These are phyloP conservation scores for Sicyos baderoa DNA, from an alignment of 306 rosid genomes.

Conservation along the genomic window DNA sequence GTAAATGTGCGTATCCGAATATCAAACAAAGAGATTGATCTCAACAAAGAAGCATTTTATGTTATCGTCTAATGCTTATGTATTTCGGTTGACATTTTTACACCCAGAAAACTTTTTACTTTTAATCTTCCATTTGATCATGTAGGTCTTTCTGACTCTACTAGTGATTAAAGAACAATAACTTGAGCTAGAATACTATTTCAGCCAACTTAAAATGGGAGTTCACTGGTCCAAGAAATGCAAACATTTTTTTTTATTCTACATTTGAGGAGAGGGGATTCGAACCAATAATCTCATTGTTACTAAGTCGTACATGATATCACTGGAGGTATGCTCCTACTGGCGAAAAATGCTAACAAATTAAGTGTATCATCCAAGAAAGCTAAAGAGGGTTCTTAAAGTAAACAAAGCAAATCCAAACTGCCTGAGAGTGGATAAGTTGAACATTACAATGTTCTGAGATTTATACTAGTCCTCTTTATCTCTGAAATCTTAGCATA, in stretches of 20 bases:
- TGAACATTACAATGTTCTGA: neutral
- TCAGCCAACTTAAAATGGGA: neutral
- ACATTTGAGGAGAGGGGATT: too few relatives aligned
- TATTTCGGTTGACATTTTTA: neutral
- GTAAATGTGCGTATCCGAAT: neutral
- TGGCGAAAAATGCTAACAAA: neutral
- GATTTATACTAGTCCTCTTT: neutral
- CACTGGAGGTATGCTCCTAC: too few relatives aligned
- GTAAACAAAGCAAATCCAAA: neutral
- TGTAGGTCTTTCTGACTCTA: neutral
- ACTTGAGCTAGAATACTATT: neutral
- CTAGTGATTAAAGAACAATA: neutral
- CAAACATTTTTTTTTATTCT: too few relatives aligned
- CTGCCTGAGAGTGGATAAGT: neutral
- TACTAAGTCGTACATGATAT: too few relatives aligned
- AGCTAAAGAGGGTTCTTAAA: neutral
- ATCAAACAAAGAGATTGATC: neutral
- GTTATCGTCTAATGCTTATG: neutral
- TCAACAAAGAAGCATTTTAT: neutral
- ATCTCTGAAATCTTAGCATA: neutral
- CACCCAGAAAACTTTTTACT: neutral
- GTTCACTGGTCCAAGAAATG: constrained; percentile 6
- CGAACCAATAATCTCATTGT: too few relatives aligned
- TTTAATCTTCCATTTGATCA: too few relatives aligned
- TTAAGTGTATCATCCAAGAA: neutral